Evolutionary conservation across 2,329 filamentous ascomycete species (phyloP), one percentile per base, ranked within the genome.

Genomic region (Calonectria crousiana): DNA sequence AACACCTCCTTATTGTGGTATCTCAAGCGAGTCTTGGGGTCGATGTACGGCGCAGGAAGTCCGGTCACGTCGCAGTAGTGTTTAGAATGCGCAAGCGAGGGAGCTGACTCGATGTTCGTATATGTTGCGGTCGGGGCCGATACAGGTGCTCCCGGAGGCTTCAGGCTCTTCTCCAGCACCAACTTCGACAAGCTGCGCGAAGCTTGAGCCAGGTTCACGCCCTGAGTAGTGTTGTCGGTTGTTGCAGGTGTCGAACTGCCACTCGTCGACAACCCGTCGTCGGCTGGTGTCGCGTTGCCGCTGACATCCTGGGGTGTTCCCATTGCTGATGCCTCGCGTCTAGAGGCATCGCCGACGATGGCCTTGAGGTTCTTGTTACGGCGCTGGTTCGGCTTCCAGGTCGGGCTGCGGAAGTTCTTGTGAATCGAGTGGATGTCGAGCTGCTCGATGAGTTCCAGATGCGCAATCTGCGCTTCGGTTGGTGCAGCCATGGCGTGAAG

Each of bases 301-400:
- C 94, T 96, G 78, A 86, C 83, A 83, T 95, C 94, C 83, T 95
- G 93, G 0, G 95, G 90, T 1, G 91, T 98, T 20, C 94, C 95
- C 82, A 96, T 89, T 44, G 95, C 90, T 4, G 95, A 98, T n/a
- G 95, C 95, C 87, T 98, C 96, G 82, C 94, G 95, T 79, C 95
- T 93, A 28, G 94, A 92, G 16, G 94, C 95, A 81, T 99, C 97
- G 74, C 95, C 94, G 75, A 99, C 90, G 76, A 99, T 97, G 80
- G 98, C 95, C 86, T 98, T 98, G 86, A 98, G 93, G 85, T 98
- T 98, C 89, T 99, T 99, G 91, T 99, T 99, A 85, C 97, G 95
- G 67, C 97, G 95, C 85, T 96, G 94, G 78, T 96, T 95, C 20
- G 97, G 95, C 82, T 95, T 95, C 97, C 97, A 99, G 84, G 92